Conservation (phyloP, 208 protist genomes). For the Cochliopodium minus region DNA sequence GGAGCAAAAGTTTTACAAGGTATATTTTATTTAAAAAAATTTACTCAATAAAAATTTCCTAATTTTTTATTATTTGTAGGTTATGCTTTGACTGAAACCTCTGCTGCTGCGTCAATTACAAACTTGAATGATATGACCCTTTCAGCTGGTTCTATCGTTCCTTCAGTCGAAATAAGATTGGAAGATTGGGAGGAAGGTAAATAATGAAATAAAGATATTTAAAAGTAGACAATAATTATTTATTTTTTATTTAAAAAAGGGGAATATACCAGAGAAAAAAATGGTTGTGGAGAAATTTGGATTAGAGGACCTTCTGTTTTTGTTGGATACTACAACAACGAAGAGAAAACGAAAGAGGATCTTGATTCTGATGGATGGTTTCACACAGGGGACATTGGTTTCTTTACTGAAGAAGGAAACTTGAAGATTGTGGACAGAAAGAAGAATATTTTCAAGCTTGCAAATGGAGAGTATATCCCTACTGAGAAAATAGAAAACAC, state of each 20-base stretch:
- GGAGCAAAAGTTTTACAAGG: not conserved
- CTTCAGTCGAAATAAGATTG: constrained; percentile 59
- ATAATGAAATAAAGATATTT: constrained; percentile 40
- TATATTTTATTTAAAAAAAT: not conserved
- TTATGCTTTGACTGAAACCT: constrained; percentile 58
- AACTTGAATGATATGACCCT: constrained; percentile 36
- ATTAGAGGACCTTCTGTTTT: constrained; percentile 41
- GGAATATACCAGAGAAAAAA: not conserved
- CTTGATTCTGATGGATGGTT: constrained; percentile 56
- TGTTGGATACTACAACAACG: constrained; percentile 59
- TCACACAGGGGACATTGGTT: constrained; percentile 59
- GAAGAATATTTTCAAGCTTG: constrained; percentile 67
- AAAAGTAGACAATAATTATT: constrained; percentile 14
- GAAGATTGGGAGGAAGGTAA: constrained; percentile 55
- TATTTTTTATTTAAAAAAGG: constrained; percentile 17
- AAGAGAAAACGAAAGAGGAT: constrained; percentile 38
- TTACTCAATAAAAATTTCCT: not conserved
- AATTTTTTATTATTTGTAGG: constrained; percentile 16
- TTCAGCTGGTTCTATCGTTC: constrained; percentile 43
- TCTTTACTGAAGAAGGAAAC: constrained; percentile 34
- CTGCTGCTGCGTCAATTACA: constrained; percentile 40
- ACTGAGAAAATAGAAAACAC: constrained; percentile 41
- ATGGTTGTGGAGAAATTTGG: constrained; percentile 36
- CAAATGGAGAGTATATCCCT: constrained; percentile 64
- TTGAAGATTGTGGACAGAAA: constrained; percentile 54